Evolutionary conservation across 163 green algal species (phyloP), one percentile per base, ranked within the genome.

Genomic region (Chloromonas sp.): DNA sequence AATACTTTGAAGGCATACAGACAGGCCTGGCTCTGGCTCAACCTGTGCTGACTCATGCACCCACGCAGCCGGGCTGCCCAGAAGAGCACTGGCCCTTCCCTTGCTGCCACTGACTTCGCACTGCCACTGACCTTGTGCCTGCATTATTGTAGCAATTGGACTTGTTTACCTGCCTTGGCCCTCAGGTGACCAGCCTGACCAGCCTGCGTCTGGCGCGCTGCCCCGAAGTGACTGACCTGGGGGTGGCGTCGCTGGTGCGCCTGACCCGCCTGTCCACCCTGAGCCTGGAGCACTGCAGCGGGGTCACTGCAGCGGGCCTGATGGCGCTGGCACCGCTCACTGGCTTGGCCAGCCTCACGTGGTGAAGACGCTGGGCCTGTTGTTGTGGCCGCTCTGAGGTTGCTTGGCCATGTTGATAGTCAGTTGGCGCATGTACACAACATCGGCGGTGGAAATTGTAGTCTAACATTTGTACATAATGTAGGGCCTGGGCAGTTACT

Each of bases 121-220:
- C 11, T 76, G 66, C 8, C 11, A 76, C 8, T 11, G 11, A 11
- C 11, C 11, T 76, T n/a, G 66, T n/a, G 66, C 11, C 11, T n/a
- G 66, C 11, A 76, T 11, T 11, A 76, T 8, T 11, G 11, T 8
- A 11, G 5, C 66, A 76, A 11, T 11, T n/a, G 66, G 66, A n/a
- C 66, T n/a, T 8, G 8, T n/a, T 8, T 8, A 8, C 5, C 66
- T 76, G 8, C 66, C 66, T 76, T 8, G 59, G 5, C 79, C 14
- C 60, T 61, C 81, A 80, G 60, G 62, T 90, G 60, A 81, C 74
- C 58, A 86, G 86, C 81, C 84, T 93, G 61, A 89, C 87, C 1
- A 92, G 87, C 59, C 87, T 93, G 85, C 84, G 89, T 8, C 82
- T 93, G 3, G 83, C 85, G 3, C 84, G 90, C 74, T 92, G 89